These are phyloP conservation scores for Metarhizium robertsii DNA, from an alignment of 2,329 filamentous ascomycete genomes.

Conservation along the genomic window DNA sequence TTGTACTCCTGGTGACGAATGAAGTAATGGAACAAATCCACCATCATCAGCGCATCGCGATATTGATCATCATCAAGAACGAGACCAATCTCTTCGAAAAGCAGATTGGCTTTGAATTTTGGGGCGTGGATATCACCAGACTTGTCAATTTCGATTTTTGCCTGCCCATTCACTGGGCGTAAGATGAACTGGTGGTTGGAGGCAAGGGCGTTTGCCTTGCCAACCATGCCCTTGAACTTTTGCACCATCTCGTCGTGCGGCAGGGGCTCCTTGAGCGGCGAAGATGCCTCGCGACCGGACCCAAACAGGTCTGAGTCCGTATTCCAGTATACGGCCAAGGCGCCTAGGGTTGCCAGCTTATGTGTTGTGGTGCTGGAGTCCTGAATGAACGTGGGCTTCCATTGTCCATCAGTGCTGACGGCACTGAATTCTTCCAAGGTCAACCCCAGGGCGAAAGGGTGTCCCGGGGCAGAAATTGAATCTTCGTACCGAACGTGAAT, in stretches of 20 bases:
- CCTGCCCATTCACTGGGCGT: slow-evolving; percentile 89
- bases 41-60: slow-evolving; percentile 93
- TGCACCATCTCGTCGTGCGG: slow-evolving; percentile 68
- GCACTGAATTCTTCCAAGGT: slow-evolving; percentile 96
- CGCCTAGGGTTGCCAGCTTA: slow-evolving; percentile 85
- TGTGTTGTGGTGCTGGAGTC: slow-evolving; percentile 75
- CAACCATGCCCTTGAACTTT: slow-evolving; percentile 71
- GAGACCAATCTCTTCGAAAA: slow-evolving; percentile 96
- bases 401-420: slow-evolving; percentile 88
- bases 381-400: slow-evolving; percentile 94
- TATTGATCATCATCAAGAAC: slow-evolving; percentile 98
- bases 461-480: slow-evolving; percentile 85
- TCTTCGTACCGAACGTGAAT: slow-evolving; percentile 98
- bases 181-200: slow-evolving; percentile 81
- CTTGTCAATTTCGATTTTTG: slow-evolving; percentile 92
- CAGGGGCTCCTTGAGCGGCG: slow-evolving; percentile 41
- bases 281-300: slow-evolving; percentile 60
- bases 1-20: slow-evolving; percentile 97
- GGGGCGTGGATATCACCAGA: slow-evolving; percentile 69
- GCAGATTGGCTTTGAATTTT: slow-evolving; percentile 79
- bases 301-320: slow-evolving; percentile 82
- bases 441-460: slow-evolving; percentile 87
- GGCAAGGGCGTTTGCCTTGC: slow-evolving; percentile 51
- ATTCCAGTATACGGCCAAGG: slow-evolving; percentile 95
- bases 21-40: slow-evolving; percentile 97